Evolutionary conservation across 345 rosid genomes (phyloP).

Genomic region (Geranium rotundifolium): DNA sequence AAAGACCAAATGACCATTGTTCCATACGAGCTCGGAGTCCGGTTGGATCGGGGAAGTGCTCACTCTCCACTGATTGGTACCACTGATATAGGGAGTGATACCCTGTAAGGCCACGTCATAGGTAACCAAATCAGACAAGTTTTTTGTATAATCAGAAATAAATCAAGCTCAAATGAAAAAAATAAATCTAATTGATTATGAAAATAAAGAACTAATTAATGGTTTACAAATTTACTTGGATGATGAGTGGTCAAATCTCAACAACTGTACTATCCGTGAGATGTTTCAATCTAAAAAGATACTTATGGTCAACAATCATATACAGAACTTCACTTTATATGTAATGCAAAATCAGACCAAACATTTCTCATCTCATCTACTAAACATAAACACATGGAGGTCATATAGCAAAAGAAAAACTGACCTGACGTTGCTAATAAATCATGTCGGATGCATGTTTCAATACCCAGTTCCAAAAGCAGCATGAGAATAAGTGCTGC

Average conservation of each 20-base stretch:
- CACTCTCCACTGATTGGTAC: constrained; percentile 84
- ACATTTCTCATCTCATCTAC: neutral
- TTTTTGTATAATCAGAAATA: no score
- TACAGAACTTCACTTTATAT: neutral
- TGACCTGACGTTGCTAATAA: constrained; percentile 89
- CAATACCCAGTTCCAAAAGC: constrained; percentile 84
- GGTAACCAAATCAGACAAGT: neutral
- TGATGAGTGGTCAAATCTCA: no score
- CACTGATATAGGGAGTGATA: constrained; percentile 91
- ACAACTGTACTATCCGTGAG: neutral
- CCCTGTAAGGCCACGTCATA: constrained; percentile 30
- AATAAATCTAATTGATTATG: neutral
- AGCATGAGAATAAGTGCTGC: constrained; percentile 90
- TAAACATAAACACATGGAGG: neutral
- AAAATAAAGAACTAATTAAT: no score
- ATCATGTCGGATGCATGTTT: constrained; percentile 83
- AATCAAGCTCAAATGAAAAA: no score
- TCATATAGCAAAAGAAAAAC: neutral
- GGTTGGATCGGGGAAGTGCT: constrained; percentile 98
- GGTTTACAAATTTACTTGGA: neutral
- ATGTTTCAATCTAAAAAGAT: no score
- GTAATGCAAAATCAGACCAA: no score
- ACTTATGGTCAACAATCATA: no score
- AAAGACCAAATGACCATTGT: constrained; percentile 96
- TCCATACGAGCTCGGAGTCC: constrained; percentile 94